Evolutionary conservation across 2,329 filamentous ascomycete species (phyloP), one percentile per base, ranked within the genome.

Genomic region (Myriangium duriaei): DNA sequence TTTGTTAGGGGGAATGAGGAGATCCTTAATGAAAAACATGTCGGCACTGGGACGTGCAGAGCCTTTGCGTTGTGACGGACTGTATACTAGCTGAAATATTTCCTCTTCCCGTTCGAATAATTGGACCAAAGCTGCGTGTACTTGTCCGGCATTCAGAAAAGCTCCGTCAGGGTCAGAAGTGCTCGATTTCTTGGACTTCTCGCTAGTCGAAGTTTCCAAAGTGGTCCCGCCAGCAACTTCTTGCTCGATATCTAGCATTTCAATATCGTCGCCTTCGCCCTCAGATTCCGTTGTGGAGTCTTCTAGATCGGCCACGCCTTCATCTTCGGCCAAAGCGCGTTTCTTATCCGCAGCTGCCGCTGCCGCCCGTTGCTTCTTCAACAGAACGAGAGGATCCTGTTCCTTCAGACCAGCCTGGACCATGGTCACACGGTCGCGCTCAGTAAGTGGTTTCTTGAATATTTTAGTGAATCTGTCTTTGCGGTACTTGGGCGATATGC

Each of bases 401-500:
- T 74, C 67, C 49, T 76, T 79, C 54, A 86, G 73, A 39, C 75
- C 71, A 33, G 60, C 59, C 48, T 81, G 75, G 3, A 76, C 71
- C 81, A 93, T 93, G 44, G 79, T 76, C 30, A 76, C 71, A 55
- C 77, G 76, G 24, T 91, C 77, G 57, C 92, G 93, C 32, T 70
- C 61, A 32, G 70, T 73, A 40, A 95, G 63, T 2, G 81, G 68
- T 54, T 82, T 91, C 55, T 88, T 79, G 59, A 96, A 98, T 38
- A 98, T 86, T 60, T 96, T 98, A 54, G 87, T 81, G 51, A 77
- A 91, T 30, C 81, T 73, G 52, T 98, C 88, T 57, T 93, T 95
- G 49, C 88, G 78, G 60, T 84, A 96, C 2, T 69, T 68, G 9
- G 86, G 87, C 11, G 81, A 87, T 44, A 91, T 74, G 17, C 81